Conservation (phyloP, 352 stramenopile genomes). For the Pythium diclinum region DNA sequence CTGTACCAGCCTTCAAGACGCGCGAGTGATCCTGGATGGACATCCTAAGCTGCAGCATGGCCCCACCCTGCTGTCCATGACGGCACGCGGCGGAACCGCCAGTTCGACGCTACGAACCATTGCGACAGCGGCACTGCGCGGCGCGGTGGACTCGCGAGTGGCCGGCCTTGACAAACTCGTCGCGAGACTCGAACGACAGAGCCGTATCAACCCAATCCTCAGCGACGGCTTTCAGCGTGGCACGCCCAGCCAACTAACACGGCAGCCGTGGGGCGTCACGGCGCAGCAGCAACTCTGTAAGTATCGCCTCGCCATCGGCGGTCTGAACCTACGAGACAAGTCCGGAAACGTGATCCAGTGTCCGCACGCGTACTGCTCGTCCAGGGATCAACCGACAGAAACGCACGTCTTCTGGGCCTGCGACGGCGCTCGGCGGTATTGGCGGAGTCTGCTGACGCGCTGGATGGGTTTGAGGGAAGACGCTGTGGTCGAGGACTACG, state of each 20-base stretch:
- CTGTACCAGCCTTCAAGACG: background rate
- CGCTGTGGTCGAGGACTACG: too few relatives aligned
- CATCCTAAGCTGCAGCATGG: background rate
- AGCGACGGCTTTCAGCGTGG: background rate
- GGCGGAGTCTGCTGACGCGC: too few relatives aligned
- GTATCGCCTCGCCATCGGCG: background rate
- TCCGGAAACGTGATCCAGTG: background rate
- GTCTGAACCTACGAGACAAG: background rate
- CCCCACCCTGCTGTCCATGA: background rate
- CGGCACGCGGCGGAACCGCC: background rate
- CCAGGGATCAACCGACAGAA: background rate
- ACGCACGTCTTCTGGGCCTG: background rate
- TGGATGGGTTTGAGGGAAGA: too few relatives aligned
- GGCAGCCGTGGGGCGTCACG: background rate
- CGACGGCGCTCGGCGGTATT: background rate
- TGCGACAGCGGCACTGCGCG: background rate
- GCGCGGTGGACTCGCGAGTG: background rate
- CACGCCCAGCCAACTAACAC: background rate
- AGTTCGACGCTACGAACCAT: background rate
- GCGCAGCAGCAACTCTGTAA: background rate
- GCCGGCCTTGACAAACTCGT: background rate
- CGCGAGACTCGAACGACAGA: background rate
- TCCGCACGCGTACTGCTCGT: background rate
- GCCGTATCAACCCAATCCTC: background rate
- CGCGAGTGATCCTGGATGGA: background rate